Evolutionary conservation across 257 asterid genomes (phyloP), one percentile per base, ranked within the genome.

Genomic region (Petunia axillaris): DNA sequence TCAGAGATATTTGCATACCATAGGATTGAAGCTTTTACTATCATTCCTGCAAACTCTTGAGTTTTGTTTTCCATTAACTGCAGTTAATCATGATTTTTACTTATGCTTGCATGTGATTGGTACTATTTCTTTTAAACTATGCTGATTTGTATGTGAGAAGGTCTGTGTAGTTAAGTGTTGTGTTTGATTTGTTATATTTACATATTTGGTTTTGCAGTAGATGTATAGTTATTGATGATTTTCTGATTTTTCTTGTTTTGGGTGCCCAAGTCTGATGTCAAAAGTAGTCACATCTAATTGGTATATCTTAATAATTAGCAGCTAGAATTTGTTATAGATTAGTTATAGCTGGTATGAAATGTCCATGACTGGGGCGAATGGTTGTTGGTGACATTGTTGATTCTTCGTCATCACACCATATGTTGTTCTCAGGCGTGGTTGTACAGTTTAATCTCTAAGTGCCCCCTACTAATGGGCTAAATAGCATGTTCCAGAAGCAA

Each of bases 271-370:
- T 71, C 40, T 48, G 44, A 36, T 71, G 60, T 9, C 40, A 48
- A 35, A 52, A 71, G 44, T 7, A 48, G 5, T 71, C 35, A 48
- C 8, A 25, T 66, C 50, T 48, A 11, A 48, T 71, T 48, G 60
- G 77, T 35, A 71, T 71, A 71, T 71, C 60, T 36, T 71, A 35
- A 25, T 48, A 48, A 48, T 35, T 71, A 71, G 77, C 16, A 1
- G 44, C 35, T 71, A 2, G 77, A 71, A 6, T 48, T 50, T 71
- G 60, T 71, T 48, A 8, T 52, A 52, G 57, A 71, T 48, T 71
- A 48, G 44, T 48, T 48, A 48, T 71, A 11, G 35, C 11, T 35
- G 60, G 10, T 71, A 43, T 71, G 11, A 46, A 70, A 71, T 71
- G 43, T 25, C 6, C 11, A 11, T 71, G 53, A 48, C 46, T 50